Base-by-base conservation (phyloP, 345 rosid species). In the Microcos paniculata region DNA sequence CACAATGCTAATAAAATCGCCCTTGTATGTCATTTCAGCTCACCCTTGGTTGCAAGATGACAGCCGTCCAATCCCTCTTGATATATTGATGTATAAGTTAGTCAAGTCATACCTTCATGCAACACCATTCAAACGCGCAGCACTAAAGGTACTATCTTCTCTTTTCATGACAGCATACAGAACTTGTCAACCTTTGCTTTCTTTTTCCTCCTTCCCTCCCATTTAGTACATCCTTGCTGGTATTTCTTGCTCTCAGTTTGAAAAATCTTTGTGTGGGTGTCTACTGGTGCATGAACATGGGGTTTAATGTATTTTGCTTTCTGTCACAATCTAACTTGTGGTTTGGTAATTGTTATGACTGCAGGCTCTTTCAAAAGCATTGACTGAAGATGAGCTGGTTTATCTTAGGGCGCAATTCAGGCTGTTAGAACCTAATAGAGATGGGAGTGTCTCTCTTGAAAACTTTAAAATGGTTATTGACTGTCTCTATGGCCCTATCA, bases 1-100 rank as follows among this genome's bases (percentile, higher is more conserved):
- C 6, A 35, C 6, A 35, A 35, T 7, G 40, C 40, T 35, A 7
- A 35, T 35, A 0, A 35, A 35, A 7, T n/a, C n/a, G 40, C 59
- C 31, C 31, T 9, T 51, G 45, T 75, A n/a, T 52, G 30, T 74
- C 64, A 69, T 78, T 77, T 74, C 86, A 92, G 97, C 82, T 77
- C 97, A 92, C 75, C 92, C 94, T 9, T 92, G 97, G 97, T 80
- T 92, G 84, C 82, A 79, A 5, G 84, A 85, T 80, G 92, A 85
- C 66, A 85, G 57, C 70, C 82, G 81, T 40, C 80, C 83, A 23
- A 76, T 86, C 33, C 92, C 94, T 69, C 75, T 92, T 70, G 97
- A 92, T 80, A 82, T 90, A 77, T 26, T 92, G 85, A 80, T 92
- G 51, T 92, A 75, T 76, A 92, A 92, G 88, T 83, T 88, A 79